Conservation (phyloP, 2,329 filamentous ascomycete species). For the Drechslerella dactyloides region DNA sequence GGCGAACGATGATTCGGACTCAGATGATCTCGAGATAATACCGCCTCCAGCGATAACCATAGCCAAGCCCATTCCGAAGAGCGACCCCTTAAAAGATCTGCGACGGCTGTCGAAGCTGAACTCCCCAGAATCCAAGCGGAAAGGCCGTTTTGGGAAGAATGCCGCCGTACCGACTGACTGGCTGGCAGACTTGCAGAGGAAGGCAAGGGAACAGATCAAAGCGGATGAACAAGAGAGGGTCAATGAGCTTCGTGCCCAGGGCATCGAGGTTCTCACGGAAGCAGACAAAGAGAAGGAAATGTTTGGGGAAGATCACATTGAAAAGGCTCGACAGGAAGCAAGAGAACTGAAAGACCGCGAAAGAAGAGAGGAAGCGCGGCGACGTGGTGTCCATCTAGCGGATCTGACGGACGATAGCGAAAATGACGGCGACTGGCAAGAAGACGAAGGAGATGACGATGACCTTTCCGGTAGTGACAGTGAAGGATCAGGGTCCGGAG, state of each 20-base stretch:
- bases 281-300: conserved; percentile 85
- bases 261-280: conserved; percentile 78
- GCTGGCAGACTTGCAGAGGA: conserved; percentile 70
- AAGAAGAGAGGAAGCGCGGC: conserved; percentile 67
- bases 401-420: conserved; percentile 65
- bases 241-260: conserved; percentile 76
- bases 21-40: conserved; percentile 57
- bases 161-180: conserved; percentile 73
- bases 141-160: conserved; percentile 58
- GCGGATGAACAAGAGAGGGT: conserved; percentile 78
- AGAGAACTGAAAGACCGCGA: conserved; percentile 70
- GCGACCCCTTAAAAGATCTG: conserved; percentile 36
- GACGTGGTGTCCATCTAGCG: conserved; percentile 60
- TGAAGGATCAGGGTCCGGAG: conserved; percentile 55
- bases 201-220: conserved; percentile 79
- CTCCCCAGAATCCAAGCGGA: conserved; percentile 58
- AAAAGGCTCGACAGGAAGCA: conserved; percentile 80
- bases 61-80: conserved; percentile 14
- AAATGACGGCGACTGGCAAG: conserved; percentile 56
- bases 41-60: conserved; percentile 54
- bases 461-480: conserved; percentile 52
- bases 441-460: conserved; percentile 58
- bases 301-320: conserved; percentile 84
- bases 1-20: conserved; percentile 30
- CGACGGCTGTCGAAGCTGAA: conserved; percentile 15